Conservation (phyloP, 495 filamentous ascomycete genomes). For the Aspergillus wentii region DNA sequence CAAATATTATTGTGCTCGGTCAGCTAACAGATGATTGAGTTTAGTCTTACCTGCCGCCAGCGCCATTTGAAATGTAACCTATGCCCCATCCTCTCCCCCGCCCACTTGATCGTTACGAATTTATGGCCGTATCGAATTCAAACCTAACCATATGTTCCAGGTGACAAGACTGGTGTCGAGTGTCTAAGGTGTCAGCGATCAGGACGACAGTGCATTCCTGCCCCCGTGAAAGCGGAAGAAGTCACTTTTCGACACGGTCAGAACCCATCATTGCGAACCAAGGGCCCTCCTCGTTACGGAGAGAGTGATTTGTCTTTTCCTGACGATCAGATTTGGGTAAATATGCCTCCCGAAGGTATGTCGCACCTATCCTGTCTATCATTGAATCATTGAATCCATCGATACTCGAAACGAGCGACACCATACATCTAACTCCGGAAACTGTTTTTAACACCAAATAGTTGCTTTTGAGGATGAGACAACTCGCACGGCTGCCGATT, state of each 20-base stretch:
- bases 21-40: too few species aligned
- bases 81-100: too few species aligned
- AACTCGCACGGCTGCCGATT: constrained; percentile 36
- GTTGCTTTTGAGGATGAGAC: constrained; percentile 41
- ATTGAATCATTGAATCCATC: too few species aligned
- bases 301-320: constrained; percentile 38
- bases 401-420: too few species aligned
- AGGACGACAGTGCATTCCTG: constrained; percentile 36
- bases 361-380: not conserved
- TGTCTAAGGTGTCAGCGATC: constrained; percentile 41
- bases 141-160: constrained; percentile 13
- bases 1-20: constrained; percentile 3
- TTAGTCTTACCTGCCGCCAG: constrained; percentile 41
- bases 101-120: too few species aligned
- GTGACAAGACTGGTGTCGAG: constrained; percentile 37
- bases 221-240: constrained; percentile 36
- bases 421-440: too few species aligned
- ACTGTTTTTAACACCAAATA: constrained; percentile 10
- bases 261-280: constrained; percentile 35
- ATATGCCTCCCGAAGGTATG: constrained; percentile 28
- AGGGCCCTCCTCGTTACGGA: constrained; percentile 38
- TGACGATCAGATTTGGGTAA: constrained; percentile 34
- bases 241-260: constrained; percentile 41
- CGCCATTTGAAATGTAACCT: constrained; percentile 42
- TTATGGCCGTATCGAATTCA: too few species aligned